Evolutionary conservation across 164 flowering plant genomes (phyloP).

Genomic region (Magnolia sinica): DNA sequence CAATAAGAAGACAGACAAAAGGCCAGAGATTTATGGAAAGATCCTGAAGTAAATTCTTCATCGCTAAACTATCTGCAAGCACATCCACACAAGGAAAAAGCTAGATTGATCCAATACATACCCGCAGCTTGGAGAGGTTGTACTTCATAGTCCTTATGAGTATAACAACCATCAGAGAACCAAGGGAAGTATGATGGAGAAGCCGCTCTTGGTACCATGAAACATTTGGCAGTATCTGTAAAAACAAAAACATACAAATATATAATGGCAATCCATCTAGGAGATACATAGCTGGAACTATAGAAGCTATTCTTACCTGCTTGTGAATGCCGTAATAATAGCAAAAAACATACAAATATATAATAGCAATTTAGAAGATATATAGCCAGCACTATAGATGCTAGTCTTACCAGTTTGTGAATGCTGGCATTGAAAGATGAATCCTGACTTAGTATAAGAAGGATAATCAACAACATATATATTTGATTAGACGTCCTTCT

Average conservation of each 20-base stretch:
- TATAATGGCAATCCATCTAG: background rate
- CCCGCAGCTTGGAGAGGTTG: conserved; percentile 86
- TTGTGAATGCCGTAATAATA: conserved; percentile 61
- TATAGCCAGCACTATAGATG: no score
- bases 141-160: conserved; percentile 92
- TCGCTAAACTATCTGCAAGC: background rate
- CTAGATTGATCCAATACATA: conserved; percentile 25
- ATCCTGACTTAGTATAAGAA: conserved; percentile 97
- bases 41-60: background rate
- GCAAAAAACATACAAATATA: background rate
- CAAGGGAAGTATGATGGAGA: conserved; percentile 90
- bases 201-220: conserved; percentile 95
- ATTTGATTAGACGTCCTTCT: conserved; percentile 88
- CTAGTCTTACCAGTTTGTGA: conserved; percentile 68
- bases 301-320: conserved; percentile 52
- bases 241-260: conserved; percentile 3
- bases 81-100: background rate
- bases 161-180: conserved; percentile 87
- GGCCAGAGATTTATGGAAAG: no score
- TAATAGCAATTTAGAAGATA: background rate
- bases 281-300: background rate
- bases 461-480: conserved; percentile 91
- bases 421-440: conserved; percentile 92
- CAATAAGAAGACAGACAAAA: no score
- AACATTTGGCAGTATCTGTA: conserved; percentile 75